These are phyloP conservation scores for Protomyces lactucae-debilis DNA, from an alignment of 1,139 yeast species.

Conservation along the genomic window DNA sequence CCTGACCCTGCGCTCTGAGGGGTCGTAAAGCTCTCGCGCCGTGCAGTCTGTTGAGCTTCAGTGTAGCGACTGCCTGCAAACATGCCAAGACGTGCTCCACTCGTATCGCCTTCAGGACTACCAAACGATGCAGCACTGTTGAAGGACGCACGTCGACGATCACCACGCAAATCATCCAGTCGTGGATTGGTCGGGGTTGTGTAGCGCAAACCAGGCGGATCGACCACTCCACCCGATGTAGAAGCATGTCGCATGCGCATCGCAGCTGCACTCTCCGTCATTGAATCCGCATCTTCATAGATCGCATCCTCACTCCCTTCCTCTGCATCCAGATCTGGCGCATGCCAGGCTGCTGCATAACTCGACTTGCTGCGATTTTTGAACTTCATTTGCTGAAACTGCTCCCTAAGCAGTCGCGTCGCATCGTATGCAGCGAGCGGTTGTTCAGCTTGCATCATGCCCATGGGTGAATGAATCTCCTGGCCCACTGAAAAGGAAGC, in stretches of 20 bases:
- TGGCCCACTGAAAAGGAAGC: constrained; percentile 23
- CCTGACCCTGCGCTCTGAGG: not conserved
- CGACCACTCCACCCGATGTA: not conserved
- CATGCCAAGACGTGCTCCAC: not conserved
- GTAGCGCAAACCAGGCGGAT: constrained; percentile 21
- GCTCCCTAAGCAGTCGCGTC: constrained; percentile 16
- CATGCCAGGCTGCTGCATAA: constrained; percentile 25
- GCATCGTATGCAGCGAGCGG: constrained; percentile 10
- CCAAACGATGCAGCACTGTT: not conserved
- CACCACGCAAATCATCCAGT: constrained; percentile 2
- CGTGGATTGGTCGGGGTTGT: constrained; percentile 22
- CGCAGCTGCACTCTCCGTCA: not conserved
- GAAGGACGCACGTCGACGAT: constrained; percentile 12
- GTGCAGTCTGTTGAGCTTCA: not conserved
- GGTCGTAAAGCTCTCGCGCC: not conserved
- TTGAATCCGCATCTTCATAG: constrained; percentile 11
- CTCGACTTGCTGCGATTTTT: constrained; percentile 19
- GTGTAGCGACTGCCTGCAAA: not conserved
- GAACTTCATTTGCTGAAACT: constrained; percentile 24
- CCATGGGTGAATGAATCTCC: not conserved
- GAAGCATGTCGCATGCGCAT: not conserved
- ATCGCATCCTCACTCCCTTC: constrained; percentile 13
- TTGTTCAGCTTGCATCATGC: not conserved
- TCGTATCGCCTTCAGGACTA: not conserved
- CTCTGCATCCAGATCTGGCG: constrained; percentile 5